Base-by-base conservation (phyloP, 768 basidiomycete species). In the Sporobolomyces pararoseus region DNA sequence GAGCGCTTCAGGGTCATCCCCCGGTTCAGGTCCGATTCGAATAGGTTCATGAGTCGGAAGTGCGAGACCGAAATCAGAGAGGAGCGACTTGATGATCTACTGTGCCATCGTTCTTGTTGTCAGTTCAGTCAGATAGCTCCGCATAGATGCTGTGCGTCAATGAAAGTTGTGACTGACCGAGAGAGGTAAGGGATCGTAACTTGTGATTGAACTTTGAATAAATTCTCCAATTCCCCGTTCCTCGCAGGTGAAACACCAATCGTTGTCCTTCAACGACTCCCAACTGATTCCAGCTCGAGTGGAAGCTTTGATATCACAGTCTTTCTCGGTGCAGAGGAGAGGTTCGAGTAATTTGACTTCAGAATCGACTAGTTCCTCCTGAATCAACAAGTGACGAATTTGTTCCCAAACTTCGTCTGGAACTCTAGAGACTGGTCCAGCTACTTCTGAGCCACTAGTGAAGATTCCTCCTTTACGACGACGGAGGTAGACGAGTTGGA, bases 401-500 rank as follows among this genome's bases (percentile, higher is more conserved):
- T 57, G n/a, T 17, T 57, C 55, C 55, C 55, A 57, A 7, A 57
- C 55, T 27, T 55, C 54, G 13, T 32, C 29, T 21, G 55, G 55
- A 12, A 57, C 13, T 7, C 37, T 14, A 17, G 55, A 7, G 13
- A 57, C 37, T n/a, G n/a, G n/a, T n/a, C n/a, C n/a, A n/a, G n/a
- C n/a, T n/a, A n/a, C n/a, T n/a, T n/a, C n/a, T n/a, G n/a, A 6
- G 12, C 7, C 4, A 32, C 4, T 19, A 31, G 37, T 10, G n/a
- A n/a, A 7, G 35, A n/a, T 35, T 10, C 31, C 13, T 31, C 55
- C 54, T 10, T 37, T 32, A 25, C 55, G 55, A 39, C 55, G 55
- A 25, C 55, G 55, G 35, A 57, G 55, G 35, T n/a, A 42, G 17
- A 57, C 55, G 55, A 57, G 37, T 21, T 57, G 37, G 55, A 57